Conservation (phyloP, 2,329 filamentous ascomycete genomes). For the Fusarium pseudograminearum region DNA sequence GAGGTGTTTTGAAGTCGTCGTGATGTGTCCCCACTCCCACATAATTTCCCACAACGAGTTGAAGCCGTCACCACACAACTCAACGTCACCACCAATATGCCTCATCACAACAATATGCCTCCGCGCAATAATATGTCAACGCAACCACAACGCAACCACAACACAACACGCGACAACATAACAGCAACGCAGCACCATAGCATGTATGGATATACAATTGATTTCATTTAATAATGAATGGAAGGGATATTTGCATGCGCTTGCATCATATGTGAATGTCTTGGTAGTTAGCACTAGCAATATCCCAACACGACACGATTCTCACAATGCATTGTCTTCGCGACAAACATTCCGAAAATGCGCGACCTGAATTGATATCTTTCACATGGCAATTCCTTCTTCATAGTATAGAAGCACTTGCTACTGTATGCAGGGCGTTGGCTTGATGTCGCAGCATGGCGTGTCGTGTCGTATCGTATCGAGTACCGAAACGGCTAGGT, state of each 20-base stretch:
- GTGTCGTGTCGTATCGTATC: background rate
- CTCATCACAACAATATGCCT: background rate
- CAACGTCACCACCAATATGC: background rate
- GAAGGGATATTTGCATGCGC: background rate
- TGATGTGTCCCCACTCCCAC: background rate
- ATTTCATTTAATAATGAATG: background rate
- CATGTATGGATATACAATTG: background rate
- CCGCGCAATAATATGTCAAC: background rate
- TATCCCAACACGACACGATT: background rate
- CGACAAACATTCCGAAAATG: background rate
- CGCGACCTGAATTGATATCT: too few species aligned
- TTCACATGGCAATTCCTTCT: background rate
- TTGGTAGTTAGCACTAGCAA: background rate
- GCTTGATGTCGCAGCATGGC: background rate
- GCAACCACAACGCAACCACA: background rate
- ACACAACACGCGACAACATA: background rate
- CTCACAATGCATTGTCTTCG: background rate
- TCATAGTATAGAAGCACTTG: conserved; percentile 13
- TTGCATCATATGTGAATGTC: conserved; percentile 7
- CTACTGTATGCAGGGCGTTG: background rate
- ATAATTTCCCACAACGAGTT: background rate
- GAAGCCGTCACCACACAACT: conserved; percentile 19
- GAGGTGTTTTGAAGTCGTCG: conserved; percentile 29
- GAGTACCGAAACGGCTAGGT: background rate
- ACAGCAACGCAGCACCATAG: background rate